Percentiles rank a stretch among this genome's conserved stretches.
Conservation (phyloP, 176 grass and related monocot genomes). For the Aechmea fasciata region DNA sequence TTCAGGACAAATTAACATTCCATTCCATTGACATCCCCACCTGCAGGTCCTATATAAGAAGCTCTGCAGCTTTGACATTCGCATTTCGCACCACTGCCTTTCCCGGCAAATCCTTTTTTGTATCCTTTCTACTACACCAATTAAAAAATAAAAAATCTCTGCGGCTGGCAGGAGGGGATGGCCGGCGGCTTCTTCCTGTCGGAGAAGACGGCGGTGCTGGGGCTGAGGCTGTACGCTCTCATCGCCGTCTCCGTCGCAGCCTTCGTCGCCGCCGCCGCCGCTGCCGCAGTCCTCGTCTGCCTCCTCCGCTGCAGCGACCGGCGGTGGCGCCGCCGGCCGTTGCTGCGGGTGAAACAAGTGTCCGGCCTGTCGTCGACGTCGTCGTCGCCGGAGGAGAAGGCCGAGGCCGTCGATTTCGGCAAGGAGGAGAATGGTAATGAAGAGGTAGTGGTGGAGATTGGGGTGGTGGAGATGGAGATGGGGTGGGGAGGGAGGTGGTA, state of each 20-base stretch:
- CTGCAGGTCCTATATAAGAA: too few species aligned
- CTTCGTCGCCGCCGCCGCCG: slow-evolving; percentile 34
- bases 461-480: slow-evolving; percentile 40
- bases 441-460: too few species aligned
- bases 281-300: slow-evolving; percentile 8
- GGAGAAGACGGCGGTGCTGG: slow-evolving; percentile 52
- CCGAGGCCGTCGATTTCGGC: slow-evolving; percentile 31
- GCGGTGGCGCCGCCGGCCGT: not conserved
- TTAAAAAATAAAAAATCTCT: too few species aligned
- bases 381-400: slow-evolving; percentile 62
- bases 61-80: too few species aligned
- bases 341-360: slow-evolving; percentile 3
- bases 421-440: too few species aligned
- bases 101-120: too few species aligned
- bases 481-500: slow-evolving; percentile 95
- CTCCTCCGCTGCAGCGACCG: slow-evolving; percentile 5
- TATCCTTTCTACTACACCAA: too few species aligned
- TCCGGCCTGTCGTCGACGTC: slow-evolving; percentile 39
- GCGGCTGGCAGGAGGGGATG: too few species aligned
- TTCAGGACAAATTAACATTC: too few species aligned
- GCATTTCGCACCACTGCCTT: too few species aligned
- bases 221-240: slow-evolving; percentile 68
- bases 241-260: slow-evolving; percentile 70
- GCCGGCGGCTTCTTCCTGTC: slow-evolving; percentile 24
- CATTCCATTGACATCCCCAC: too few species aligned